phyloP scores from a whole-genome alignment of 305 asterid species.

The Monarda citriodora region DNA sequence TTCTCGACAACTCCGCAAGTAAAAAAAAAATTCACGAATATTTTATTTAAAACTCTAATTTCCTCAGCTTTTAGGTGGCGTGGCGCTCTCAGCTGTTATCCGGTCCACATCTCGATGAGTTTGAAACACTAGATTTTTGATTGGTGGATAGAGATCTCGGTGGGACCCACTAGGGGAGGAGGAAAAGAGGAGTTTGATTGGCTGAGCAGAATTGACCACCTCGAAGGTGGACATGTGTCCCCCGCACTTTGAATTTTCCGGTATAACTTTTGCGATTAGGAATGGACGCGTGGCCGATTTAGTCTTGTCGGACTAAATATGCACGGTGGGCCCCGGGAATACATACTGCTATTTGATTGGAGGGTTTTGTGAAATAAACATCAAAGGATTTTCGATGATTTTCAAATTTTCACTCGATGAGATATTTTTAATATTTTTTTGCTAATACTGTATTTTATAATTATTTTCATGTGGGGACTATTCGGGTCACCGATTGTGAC shows the following conservation, averaged over 20 bases:
- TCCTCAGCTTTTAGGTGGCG: too few relatives aligned
- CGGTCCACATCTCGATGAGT: constrained; percentile 7
- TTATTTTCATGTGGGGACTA: background rate
- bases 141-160: constrained; percentile 30
- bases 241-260: constrained; percentile 19
- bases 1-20: too few relatives aligned
- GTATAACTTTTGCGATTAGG: constrained; percentile 15
- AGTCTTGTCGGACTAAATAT: constrained; percentile 17
- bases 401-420: too few relatives aligned
- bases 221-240: constrained; percentile 26
- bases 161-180: constrained; percentile 30
- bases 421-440: background rate
- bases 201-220: constrained; percentile 14
- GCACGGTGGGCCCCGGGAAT: constrained; percentile 9
- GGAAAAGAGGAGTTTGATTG: constrained; percentile 27
- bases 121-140: constrained; percentile 1
- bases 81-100: background rate
- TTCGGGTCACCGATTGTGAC: background rate
- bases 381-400: too few relatives aligned
- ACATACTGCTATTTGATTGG: background rate
- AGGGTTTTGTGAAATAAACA: too few relatives aligned
- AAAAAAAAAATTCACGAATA: too few relatives aligned
- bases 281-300: constrained; percentile 34
- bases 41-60: too few relatives aligned
- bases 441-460: background rate